Base-by-base conservation (phyloP, 257 asterid genomes). In the Ajuga chamaepitys region DNA sequence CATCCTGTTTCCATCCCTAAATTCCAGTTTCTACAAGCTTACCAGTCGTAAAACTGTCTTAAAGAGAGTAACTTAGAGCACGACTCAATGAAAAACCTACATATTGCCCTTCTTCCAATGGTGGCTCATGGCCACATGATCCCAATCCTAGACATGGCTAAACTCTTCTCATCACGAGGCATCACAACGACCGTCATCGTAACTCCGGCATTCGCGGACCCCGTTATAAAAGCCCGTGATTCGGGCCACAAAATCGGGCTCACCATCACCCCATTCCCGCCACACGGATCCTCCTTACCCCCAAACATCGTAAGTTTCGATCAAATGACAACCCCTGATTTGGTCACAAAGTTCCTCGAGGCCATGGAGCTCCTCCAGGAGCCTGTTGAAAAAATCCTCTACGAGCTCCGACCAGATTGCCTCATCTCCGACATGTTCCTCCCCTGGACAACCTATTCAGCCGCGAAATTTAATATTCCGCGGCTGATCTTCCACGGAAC, bases 121-220 rank as follows among this genome's bases (percentile, higher is more conserved):
- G 47, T 84, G 83, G 88, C 86, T 21, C 82, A 84, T 12, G 91
- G 88, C 32, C 88, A 86, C 79, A 73, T 83, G 82, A 81, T 79
- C 14, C 94, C 94, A 9, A 70, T 35, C 4, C 22, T 85, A 0
- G 89, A 87, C 68, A 82, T 82, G 89, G 95, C 92, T 54, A 85
- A 79, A 30, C 77, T 85, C 2, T 71, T 85, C 38, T 9, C 66
- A 26, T 85, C 92, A 0, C 70, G 81, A 13, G 89, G 89, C 2
- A 25, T 85, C 4, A 81, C 64, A 58, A 17, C 86, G 5, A 87
- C 89, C 22, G 62, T 87, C 17, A 68, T 87, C 25, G 40, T 81
- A 10, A 82, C 89, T 12, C 72, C 74, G 0, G 65, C 78, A 0
- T 85, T 81, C 9, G 41, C 82, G 0, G 64, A 62, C 1, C 50